Base-by-base conservation (phyloP, 176 grass and related monocot genomes). In the Urochloa ruziziensis region DNA sequence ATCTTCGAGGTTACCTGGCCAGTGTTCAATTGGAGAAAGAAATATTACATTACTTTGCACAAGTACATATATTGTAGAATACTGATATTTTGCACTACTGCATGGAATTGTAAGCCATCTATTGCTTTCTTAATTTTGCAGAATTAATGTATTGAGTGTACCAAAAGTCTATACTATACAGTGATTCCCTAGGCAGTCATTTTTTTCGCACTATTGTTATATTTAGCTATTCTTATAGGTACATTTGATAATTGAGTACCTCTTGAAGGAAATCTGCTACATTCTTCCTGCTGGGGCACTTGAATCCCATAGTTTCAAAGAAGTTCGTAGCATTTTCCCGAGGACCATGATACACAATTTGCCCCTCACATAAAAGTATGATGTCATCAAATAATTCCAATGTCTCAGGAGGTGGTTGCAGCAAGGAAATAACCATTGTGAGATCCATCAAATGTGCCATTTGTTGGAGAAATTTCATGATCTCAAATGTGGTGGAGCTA, bases 311-410 rank as follows among this genome's bases (percentile, higher is more conserved):
- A 39, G 74, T 89, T 86, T 95, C 84, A 83, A 98, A 98, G 82
- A 93, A 95, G 78, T 83, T 72, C 0, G 75, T 83, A 43, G 89
- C 91, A 79, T 88, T 88, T 88, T 98, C 92, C 74, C 96, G 75
- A 69, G 96, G 96, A 52, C 96, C 96, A 88, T 95, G 89, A 85
- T 98, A 98, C 60, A 82, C 84, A 91, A 98, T 95, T 76, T 86
- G 49, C 14, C 96, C 96, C 84, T 98, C 93, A n/a, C 96, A 93
- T 78, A 98, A 66, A 86, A 98, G 87, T 83, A 98, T 93, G 59
- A 98, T 82, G 80, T 98, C 91, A 19, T 98, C 96, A 90, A 98
- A 98, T 81, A 98, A 88, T 75, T 98, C 90, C 82, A 98, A 90
- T 79, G 91, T 91, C 82, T 98, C 93, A 0, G 89, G 91, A 53